Percentiles rank a stretch among this genome's conserved stretches.
Conservation (phyloP, 1,284 basidiomycete species). For the Heterobasidion occidentale region DNA sequence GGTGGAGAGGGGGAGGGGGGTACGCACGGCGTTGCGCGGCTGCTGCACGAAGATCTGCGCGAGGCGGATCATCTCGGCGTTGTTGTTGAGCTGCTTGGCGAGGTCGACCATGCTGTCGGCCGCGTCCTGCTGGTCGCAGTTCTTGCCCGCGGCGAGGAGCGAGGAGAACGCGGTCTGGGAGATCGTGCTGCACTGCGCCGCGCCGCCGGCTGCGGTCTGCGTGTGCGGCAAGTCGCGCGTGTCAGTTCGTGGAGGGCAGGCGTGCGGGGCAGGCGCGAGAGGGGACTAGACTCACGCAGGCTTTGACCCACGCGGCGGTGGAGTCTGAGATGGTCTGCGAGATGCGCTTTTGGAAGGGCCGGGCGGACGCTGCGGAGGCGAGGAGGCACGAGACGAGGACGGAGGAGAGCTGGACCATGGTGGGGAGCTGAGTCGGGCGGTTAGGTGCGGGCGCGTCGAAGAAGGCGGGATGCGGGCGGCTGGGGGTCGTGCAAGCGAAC, state of each 20-base stretch:
- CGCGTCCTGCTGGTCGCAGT: conserved; percentile 55
- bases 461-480: background rate
- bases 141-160: conserved; percentile 42
- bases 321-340: conserved; percentile 31
- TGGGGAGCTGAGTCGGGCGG: background rate
- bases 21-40: conserved; percentile 35
- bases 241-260: background rate
- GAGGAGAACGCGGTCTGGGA: conserved; percentile 44
- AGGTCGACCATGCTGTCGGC: conserved; percentile 56
- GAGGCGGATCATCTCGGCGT: conserved; percentile 46
- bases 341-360: conserved; percentile 30
- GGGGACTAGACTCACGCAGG: conserved; percentile 25
- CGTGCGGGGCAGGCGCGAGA: background rate
- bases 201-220: conserved; percentile 43
- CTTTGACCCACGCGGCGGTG: conserved; percentile 29
- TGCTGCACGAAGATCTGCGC: conserved; percentile 57
- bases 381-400: conserved; percentile 10
- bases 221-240: background rate
- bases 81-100: conserved; percentile 46
- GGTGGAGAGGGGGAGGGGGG: background rate
- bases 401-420: conserved; percentile 13
- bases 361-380: conserved; percentile 3
- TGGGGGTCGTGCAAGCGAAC: background rate
- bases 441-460: background rate
- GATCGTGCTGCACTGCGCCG: conserved; percentile 41